Evolutionary conservation across 139 green algal genomes (phyloP).

Genomic region (Astrephomene gubernaculifera): DNA sequence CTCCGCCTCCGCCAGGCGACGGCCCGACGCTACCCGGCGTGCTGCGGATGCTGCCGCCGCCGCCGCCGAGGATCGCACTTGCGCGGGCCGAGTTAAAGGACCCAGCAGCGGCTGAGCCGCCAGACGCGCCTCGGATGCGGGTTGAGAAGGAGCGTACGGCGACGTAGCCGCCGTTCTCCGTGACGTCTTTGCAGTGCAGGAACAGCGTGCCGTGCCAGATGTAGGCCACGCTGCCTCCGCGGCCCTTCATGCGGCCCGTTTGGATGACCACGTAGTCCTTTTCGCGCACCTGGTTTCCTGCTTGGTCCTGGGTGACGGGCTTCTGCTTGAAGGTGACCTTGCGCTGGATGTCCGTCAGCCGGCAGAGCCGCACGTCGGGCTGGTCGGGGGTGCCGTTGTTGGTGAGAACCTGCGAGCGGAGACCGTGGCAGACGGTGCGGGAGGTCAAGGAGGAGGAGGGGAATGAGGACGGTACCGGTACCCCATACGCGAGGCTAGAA

Average conservation of each 20-base stretch:
- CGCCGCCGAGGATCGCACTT: constrained; percentile 28
- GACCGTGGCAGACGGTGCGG: not conserved
- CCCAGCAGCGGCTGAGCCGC: constrained; percentile 25
- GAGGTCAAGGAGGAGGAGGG: not conserved
- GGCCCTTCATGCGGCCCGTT: constrained; percentile 63
- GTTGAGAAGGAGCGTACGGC: constrained; percentile 60
- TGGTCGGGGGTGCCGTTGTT: constrained; percentile 71
- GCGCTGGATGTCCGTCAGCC: constrained; percentile 87
- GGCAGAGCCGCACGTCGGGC: constrained; percentile 78
- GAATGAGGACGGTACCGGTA: not conserved
- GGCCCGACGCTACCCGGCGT: constrained; percentile 36
- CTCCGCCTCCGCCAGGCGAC: not conserved
- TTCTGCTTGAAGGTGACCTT: constrained; percentile 68
- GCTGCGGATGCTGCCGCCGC: constrained; percentile 17
- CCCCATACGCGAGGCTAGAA: no score
- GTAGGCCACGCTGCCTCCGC: constrained; percentile 81
- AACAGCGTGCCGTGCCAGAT: constrained; percentile 84
- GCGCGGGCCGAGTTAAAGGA: constrained; percentile 16
- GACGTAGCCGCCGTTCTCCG: constrained; percentile 72
- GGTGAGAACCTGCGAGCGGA: constrained; percentile 62
- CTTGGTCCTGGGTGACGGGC: constrained; percentile 57
- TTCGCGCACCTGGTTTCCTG: constrained; percentile 52
- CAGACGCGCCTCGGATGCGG: constrained; percentile 46
- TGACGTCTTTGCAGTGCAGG: constrained; percentile 70
- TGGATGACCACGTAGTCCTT: constrained; percentile 69